Base-by-base conservation (phyloP, 2,329 filamentous ascomycete genomes). In the Sporothrix luriei region DNA sequence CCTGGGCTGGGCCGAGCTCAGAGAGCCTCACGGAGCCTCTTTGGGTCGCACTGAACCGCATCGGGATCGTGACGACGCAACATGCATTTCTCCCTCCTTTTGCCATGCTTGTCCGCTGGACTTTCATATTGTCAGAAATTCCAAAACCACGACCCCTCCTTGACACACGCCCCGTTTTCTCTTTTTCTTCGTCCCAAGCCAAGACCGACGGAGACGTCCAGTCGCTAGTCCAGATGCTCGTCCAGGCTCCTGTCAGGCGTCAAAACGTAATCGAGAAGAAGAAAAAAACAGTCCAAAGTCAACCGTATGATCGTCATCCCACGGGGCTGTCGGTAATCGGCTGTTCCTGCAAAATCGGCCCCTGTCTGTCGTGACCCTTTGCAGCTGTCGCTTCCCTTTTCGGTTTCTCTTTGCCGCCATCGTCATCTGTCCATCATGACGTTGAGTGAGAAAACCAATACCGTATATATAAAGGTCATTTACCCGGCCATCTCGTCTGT, bases 181-280 rank as follows among this genome's bases (percentile, higher is more conserved):
- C 16, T 43, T 48, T 54, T 52, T 69, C 29, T 69, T 69, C 68
- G 14, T 66, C 68, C 52, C 26, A 69, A 69, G 68, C 51, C 24
- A 46, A 29, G 43, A 14, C 33, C 26, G 14, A 21, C 24, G 29
- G 51, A 3, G 24, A 29, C 2, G 9, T 54, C 21, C 10, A 14
- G 55, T 14, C 59, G 21, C 2, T 3, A 40, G 55, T n/a, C 57
- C 40, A 2, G 40, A 43, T 10, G 40, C 14, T 9, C 10, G 57
- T 16, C 61, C 11, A 43, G 57, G 21, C 57, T 46, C 14, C 57
- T 46, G 29, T 33, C 33, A 48, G 40, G 24, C 26, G 40, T 11
- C 59, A 29, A 24, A 16, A 19, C 26, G n/a, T n/a, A n/a, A n/a
- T n/a, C n/a, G n/a, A n/a, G n/a, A 33, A 33, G 0, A 33, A 33